Evolutionary conservation across 2,329 filamentous ascomycete species (phyloP), one percentile per base, ranked within the genome.

Genomic region (Cladosporium sp.): DNA sequence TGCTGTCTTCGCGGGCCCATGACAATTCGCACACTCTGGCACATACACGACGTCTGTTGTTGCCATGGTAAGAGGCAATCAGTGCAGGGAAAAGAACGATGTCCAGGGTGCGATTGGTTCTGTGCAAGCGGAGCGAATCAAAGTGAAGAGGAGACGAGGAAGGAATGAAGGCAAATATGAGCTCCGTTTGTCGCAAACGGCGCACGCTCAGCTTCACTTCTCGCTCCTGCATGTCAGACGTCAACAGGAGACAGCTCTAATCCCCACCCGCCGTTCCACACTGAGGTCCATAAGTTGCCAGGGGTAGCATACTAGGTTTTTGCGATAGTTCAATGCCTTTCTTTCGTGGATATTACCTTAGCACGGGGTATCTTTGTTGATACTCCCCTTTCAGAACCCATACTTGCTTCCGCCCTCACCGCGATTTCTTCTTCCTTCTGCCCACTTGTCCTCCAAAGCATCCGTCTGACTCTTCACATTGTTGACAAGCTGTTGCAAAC

Each of bases 391-490:
- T 56, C 19, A 55, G 90, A 91, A 97, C 5, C 92, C 92, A 76
- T 97, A 97, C 67, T 84, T 85, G 59, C 84, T 86, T 3, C 89
- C 89, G 19, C 90, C 90, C 72, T 96, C 92, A 67, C 84, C 87
- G 73, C 90, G 87, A 69, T 92, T 94, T 67, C 82, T 84, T 76
- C 84, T 87, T 5, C 91, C 90, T 65, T 87, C 80, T 19, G 91
- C 91, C 78, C 96, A 97, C 71, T 90, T 92, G 69, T 97, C 93
- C 75, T 97, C 92, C 65, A 97, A 77, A 2, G 91, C 92, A 11
- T 96, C 91, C 70, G 87, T 86, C 75, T 97, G 92, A 62, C 82
- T 89, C 65, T 85, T 85, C 25, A 90, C 92, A 61, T 88, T 88
- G 73, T 86, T 91, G 65, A 97, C 89, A 66, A 97, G 80, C 77